A percentile compares a stretch with the other conserved stretches of the same genome.
Conservation (phyloP, 805 yeast genomes). For the Blastobotrys muscicola region DNA sequence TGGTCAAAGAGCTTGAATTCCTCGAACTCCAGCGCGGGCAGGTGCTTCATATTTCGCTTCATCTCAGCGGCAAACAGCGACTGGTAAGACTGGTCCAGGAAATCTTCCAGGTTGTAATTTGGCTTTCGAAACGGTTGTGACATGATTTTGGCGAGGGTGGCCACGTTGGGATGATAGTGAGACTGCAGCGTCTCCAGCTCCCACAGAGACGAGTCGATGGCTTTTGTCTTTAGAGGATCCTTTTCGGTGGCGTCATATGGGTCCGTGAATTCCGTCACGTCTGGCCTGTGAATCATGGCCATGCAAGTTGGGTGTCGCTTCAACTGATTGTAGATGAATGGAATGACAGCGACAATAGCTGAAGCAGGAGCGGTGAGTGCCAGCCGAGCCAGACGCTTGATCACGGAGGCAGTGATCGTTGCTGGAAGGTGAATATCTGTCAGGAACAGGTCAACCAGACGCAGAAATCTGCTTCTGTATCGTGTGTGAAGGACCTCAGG, state of each 20-base stretch:
- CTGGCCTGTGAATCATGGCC: constrained; percentile 60
- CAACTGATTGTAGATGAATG: constrained; percentile 82
- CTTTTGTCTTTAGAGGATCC: constrained; percentile 73
- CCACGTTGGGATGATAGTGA: constrained; percentile 94
- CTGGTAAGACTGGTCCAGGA: constrained; percentile 82
- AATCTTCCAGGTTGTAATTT: constrained; percentile 85
- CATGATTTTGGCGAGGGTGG: constrained; percentile 80
- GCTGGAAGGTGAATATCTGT: constrained; percentile 83
- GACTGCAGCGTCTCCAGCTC: constrained; percentile 69
- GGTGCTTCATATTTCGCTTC: constrained; percentile 24
- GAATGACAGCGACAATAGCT: constrained; percentile 77
- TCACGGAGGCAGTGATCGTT: constrained; percentile 76
- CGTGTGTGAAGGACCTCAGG: constrained; percentile 66
- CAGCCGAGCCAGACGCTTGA: constrained; percentile 70
- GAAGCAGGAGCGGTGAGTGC: constrained; percentile 75
- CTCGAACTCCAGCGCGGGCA: constrained; percentile 61
- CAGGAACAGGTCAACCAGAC: constrained; percentile 77
- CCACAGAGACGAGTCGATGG: constrained; percentile 85
- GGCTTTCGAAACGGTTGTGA: constrained; percentile 85
- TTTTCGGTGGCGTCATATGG: constrained; percentile 54
- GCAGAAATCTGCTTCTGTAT: constrained; percentile 78
- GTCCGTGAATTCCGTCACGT: constrained; percentile 40
- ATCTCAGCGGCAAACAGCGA: constrained; percentile 49
- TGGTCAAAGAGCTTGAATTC: constrained; percentile 1
- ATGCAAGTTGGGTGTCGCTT: constrained; percentile 93